These are phyloP conservation scores for Mycena kentingensis DNA, from an alignment of 768 basidiomycete species.

Conservation along the genomic window DNA sequence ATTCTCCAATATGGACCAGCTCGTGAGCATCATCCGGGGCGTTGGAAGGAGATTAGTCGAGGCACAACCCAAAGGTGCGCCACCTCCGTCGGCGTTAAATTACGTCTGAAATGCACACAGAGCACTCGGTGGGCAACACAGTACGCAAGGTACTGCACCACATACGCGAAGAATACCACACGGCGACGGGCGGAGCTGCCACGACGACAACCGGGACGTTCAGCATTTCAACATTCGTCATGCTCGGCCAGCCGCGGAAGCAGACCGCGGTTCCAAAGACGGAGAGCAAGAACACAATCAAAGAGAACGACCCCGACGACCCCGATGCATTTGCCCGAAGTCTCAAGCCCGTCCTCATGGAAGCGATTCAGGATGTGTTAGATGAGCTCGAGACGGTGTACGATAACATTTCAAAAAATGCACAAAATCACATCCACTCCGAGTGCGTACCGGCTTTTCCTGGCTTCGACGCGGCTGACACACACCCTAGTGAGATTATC, in stretches of 20 bases:
- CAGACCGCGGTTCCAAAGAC: conserved; percentile 44
- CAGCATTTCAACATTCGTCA: conserved; percentile 83
- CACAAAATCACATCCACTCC: conserved; percentile 96
- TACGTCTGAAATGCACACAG: conserved; percentile 42
- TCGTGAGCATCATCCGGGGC: conserved; percentile 74
- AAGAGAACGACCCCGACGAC: conserved; percentile 73
- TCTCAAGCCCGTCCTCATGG: conserved; percentile 92
- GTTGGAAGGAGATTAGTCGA: conserved; percentile 83
- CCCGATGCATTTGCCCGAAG: conserved; percentile 76
- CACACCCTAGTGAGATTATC: conserved; percentile 78
- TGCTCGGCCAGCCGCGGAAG: conserved; percentile 72
- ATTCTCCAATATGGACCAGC: conserved; percentile 84
- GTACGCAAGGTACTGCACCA: conserved; percentile 91
- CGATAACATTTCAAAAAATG: conserved; percentile 91
- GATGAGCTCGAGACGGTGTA: conserved; percentile 97
- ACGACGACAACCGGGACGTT: conserved; percentile 47
- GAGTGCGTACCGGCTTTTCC: conserved; percentile 63
- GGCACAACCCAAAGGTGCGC: conserved; percentile 91
- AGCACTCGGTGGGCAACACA: conserved; percentile 94
- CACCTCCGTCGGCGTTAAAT: conserved; percentile 12
- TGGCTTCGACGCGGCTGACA: neutral
- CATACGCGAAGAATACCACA: conserved; percentile 92
- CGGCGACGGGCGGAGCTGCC: conserved; percentile 59
- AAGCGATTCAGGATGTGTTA: conserved; percentile 94
- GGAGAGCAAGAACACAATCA: conserved; percentile 59